Conservation (phyloP, 1,284 basidiomycete genomes). For the Trichosporon sp. region DNA sequence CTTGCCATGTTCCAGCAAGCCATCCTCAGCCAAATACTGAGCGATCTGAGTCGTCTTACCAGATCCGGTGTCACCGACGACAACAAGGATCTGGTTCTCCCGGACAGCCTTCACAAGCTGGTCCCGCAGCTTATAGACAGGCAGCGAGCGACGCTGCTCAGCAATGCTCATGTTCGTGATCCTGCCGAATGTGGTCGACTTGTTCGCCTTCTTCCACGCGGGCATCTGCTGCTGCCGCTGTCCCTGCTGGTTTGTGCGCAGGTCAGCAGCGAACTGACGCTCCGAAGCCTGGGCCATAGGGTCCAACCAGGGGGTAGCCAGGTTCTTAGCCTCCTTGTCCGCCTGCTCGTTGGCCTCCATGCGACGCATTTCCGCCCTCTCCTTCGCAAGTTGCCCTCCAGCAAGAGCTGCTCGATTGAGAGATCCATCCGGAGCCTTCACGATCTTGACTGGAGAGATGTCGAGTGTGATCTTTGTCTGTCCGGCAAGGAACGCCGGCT, state of each 20-base stretch:
- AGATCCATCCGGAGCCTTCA: slow-evolving; percentile 90
- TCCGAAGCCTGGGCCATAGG: slow-evolving; percentile 90
- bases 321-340: slow-evolving; percentile 87
- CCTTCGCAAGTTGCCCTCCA: slow-evolving; percentile 88
- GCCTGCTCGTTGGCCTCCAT: slow-evolving; percentile 92
- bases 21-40: slow-evolving; percentile 85
- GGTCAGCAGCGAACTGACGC: slow-evolving; percentile 87
- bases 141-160: slow-evolving; percentile 84
- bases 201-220: slow-evolving; percentile 93
- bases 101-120: slow-evolving; percentile 84
- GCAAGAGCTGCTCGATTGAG: slow-evolving; percentile 92
- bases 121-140: slow-evolving; percentile 94
- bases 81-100: slow-evolving; percentile 90
- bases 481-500: slow-evolving; percentile 92
- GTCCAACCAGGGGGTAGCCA: slow-evolving; percentile 93
- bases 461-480: slow-evolving; percentile 94
- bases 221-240: slow-evolving; percentile 61
- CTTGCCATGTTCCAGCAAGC: slow-evolving; percentile 76
- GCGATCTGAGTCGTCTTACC: slow-evolving; percentile 94
- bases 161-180: slow-evolving; percentile 86
- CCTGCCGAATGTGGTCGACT: slow-evolving; percentile 89
- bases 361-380: slow-evolving; percentile 86
- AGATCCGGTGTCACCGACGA: slow-evolving; percentile 91
- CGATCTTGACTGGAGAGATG: slow-evolving; percentile 93
- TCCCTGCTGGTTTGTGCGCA: slow-evolving; percentile 74